These are phyloP conservation scores for Xerocomellus chrysenteron DNA, from an alignment of 768 basidiomycete genomes.

Conservation along the genomic window DNA sequence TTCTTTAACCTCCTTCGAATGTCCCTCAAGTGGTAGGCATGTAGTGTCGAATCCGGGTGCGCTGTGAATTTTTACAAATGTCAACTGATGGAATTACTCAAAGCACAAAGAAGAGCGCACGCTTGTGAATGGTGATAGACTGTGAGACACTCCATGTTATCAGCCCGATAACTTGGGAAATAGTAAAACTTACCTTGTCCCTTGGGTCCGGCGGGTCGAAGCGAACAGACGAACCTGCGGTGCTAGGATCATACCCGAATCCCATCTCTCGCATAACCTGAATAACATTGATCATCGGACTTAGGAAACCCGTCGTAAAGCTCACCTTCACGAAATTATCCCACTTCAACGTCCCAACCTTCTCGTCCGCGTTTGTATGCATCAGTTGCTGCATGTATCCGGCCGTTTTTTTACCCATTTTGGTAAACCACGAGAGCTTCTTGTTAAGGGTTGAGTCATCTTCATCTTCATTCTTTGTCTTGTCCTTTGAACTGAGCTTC, in stretches of 20 bases:
- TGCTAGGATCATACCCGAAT: constrained; percentile 68
- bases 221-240: constrained; percentile 79
- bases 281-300: neutral
- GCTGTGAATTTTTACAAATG: constrained; percentile 40
- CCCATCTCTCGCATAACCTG: constrained; percentile 81
- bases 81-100: neutral
- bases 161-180: neutral
- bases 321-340: constrained; percentile 71
- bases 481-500: constrained; percentile 39
- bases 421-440: constrained; percentile 56
- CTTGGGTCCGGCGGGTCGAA: constrained; percentile 68
- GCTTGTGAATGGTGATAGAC: constrained; percentile 78
- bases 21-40: constrained; percentile 35
- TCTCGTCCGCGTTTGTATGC: constrained; percentile 53
- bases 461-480: constrained; percentile 35
- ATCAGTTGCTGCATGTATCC: constrained; percentile 65
- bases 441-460: constrained; percentile 26
- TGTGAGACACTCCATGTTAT: constrained; percentile 22
- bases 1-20: constrained; percentile 58
- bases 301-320: neutral
- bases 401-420: constrained; percentile 57
- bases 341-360: constrained; percentile 72
- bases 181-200: constrained; percentile 39
- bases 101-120: constrained; percentile 35
- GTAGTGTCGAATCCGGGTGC: constrained; percentile 64